A percentile compares a stretch with the other conserved stretches of the same genome.
phyloP scores from a whole-genome alignment of 2,329 filamentous ascomycete species.

The Claviceps sp. region DNA sequence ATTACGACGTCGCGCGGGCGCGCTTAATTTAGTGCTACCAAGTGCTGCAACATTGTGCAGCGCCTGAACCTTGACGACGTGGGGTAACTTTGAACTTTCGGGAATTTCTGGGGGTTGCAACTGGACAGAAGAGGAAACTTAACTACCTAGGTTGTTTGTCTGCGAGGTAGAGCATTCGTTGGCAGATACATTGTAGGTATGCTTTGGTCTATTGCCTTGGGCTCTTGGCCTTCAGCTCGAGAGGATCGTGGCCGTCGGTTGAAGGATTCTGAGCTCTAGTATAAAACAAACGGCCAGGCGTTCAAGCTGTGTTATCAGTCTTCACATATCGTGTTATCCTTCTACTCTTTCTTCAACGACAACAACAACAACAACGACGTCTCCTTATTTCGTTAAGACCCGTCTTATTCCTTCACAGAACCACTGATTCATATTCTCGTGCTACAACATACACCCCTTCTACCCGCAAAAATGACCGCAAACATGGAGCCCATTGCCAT shows the following conservation, averaged over 20 bases:
- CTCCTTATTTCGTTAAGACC: neutral
- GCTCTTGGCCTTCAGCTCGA: too few species aligned
- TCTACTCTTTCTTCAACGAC: neutral
- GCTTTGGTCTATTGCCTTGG: neutral
- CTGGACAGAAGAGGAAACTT: neutral
- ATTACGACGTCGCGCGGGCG: neutral
- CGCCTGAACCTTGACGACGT: neutral
- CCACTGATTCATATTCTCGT: neutral
- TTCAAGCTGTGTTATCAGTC: neutral
- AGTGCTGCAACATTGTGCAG: neutral
- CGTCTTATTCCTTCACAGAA: neutral
- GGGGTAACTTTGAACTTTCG: neutral
- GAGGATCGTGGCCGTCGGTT: too few species aligned
- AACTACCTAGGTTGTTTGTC: neutral
- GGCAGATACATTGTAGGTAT: neutral
- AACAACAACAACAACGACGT: too few species aligned
- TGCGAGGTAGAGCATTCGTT: too few species aligned
- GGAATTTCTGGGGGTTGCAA: neutral
- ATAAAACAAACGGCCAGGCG: neutral
- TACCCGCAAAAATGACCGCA: constrained; percentile 2
- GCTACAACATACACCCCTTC: neutral
- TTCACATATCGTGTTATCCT: too few species aligned
- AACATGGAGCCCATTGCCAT: constrained; percentile 26
- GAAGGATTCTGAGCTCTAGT: neutral
- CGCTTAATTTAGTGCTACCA: neutral